These are phyloP conservation scores for Recurvomyces mirabilis DNA, from an alignment of 495 filamentous ascomycete genomes.

Conservation along the genomic window DNA sequence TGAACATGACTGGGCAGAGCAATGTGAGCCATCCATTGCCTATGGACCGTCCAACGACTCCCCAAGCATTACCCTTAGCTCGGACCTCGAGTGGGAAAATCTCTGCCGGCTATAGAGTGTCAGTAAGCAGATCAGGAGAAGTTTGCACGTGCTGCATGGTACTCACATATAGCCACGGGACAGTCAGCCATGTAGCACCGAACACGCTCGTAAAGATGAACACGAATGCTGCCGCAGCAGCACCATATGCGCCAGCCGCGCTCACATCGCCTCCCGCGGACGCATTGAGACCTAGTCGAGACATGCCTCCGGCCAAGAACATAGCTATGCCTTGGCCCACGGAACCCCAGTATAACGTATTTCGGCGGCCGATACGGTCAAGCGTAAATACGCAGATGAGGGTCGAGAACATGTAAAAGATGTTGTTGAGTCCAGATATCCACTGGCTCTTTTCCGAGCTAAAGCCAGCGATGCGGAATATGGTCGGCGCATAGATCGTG, in stretches of 20 bases:
- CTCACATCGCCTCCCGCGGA: conserved; percentile 41
- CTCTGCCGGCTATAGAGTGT: conserved; percentile 20
- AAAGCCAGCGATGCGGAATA: conserved; percentile 58
- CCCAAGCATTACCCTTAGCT: conserved; percentile 61
- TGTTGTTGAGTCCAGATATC: conserved; percentile 58
- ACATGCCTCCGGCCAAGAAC: conserved; percentile 49
- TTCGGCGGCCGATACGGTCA: conserved; percentile 56
- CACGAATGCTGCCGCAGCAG: conserved; percentile 54
- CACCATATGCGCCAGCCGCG: conserved; percentile 32
- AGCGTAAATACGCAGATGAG: conserved; percentile 58
- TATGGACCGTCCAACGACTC: conserved; percentile 62
- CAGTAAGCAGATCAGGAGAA: not conserved
- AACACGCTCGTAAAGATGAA: conserved; percentile 60
- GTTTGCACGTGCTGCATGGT: not conserved
- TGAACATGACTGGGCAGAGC: conserved; percentile 30
- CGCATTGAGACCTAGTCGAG: too few species aligned
- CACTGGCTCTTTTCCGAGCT: conserved; percentile 43
- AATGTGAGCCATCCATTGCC: conserved; percentile 23
- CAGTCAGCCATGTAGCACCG: conserved; percentile 61
- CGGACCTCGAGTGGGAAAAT: conserved; percentile 60
- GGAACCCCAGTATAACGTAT: conserved; percentile 58
- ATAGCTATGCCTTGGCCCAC: conserved; percentile 51
- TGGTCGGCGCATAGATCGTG: conserved; percentile 48
- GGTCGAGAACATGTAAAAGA: conserved; percentile 52
- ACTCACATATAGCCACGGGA: conserved; percentile 23